These are phyloP conservation scores for Coemansia sp. DNA, from an alignment of 192 early-diverging fungal genomes.

Conservation along the genomic window DNA sequence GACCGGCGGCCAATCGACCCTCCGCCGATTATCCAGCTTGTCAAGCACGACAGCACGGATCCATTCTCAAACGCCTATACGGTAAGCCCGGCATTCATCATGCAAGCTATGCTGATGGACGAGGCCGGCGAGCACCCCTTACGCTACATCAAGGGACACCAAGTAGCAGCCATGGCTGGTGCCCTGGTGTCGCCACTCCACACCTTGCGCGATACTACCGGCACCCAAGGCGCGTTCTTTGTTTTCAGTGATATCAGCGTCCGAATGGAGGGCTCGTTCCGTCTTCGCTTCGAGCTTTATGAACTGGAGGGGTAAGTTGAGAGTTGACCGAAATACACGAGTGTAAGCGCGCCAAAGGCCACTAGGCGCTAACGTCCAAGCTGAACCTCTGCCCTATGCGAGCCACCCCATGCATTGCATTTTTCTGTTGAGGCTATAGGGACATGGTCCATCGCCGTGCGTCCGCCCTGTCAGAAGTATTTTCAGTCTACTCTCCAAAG, in stretches of 20 bases:
- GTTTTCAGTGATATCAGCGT: slow-evolving; percentile 93
- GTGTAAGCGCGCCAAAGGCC: neutral
- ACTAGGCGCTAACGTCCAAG: neutral
- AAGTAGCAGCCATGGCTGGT: slow-evolving; percentile 73
- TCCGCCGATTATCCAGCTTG: slow-evolving; percentile 52
- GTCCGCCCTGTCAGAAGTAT: slow-evolving; percentile 71
- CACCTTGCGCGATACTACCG: slow-evolving; percentile 81
- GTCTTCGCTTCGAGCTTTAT: slow-evolving; percentile 80
- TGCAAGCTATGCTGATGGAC: slow-evolving; percentile 85
- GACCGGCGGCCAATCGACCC: slow-evolving; percentile 55
- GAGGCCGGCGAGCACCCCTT: slow-evolving; percentile 69
- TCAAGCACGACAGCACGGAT: slow-evolving; percentile 31
- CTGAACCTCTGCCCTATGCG: neutral
- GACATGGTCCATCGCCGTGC: slow-evolving; percentile 32
- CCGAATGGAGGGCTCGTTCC: slow-evolving; percentile 81
- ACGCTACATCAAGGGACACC: slow-evolving; percentile 79
- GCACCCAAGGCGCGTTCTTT: slow-evolving; percentile 84
- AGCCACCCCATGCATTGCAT: neutral
- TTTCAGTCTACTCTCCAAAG: slow-evolving; percentile 89
- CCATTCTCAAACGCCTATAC: slow-evolving; percentile 25
- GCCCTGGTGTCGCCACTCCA: slow-evolving; percentile 89
- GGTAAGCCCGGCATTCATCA: slow-evolving; percentile 83
- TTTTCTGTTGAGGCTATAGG: slow-evolving; percentile 6
- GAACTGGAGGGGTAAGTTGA: slow-evolving; percentile 70
- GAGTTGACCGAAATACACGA: neutral